A percentile compares a stretch with the other conserved stretches of the same genome.
Evolutionary conservation across 306 rosid species (phyloP).

Genomic region (Pyrus communis): DNA sequence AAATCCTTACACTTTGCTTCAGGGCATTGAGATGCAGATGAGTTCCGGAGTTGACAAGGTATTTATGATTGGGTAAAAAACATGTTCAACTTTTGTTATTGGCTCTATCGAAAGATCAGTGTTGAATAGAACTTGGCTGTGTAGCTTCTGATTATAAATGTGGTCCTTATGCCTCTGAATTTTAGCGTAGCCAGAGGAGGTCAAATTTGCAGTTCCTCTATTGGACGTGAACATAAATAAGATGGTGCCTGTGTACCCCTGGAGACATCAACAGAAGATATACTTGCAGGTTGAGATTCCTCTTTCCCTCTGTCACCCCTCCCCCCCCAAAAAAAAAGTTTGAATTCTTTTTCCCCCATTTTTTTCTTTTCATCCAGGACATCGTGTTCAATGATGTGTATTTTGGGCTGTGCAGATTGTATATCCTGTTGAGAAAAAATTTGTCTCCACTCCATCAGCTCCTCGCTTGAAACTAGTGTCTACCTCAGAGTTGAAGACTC

Average conservation of each 20-base stretch:
- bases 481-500: constrained; percentile 63
- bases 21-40: constrained; percentile 93
- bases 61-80: constrained; percentile 22
- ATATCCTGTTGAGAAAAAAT: constrained; percentile 82
- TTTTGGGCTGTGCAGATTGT: constrained; percentile 38
- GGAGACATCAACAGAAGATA: constrained; percentile 79
- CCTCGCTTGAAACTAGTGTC: constrained; percentile 78
- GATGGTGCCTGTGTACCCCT: constrained; percentile 78
- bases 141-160: constrained; percentile 38
- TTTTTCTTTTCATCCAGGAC: not conserved
- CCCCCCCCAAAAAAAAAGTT: not conserved
- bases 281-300: constrained; percentile 63
- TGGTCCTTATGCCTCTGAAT: constrained; percentile 54
- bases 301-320: not conserved
- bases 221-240: constrained; percentile 77
- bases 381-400: not conserved
- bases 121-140: constrained; percentile 12
- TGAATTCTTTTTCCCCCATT: not conserved
- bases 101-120: not conserved
- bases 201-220: constrained; percentile 86
- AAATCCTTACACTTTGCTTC: constrained; percentile 21
- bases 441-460: constrained; percentile 59
- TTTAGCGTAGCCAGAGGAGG: constrained; percentile 90
- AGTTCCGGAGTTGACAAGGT: constrained; percentile 70
- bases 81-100: constrained; percentile 10